Evolutionary conservation across 192 early-diverging fungal species (phyloP), one percentile per base, ranked within the genome.

Genomic region (Obelidium mucronatum): DNA sequence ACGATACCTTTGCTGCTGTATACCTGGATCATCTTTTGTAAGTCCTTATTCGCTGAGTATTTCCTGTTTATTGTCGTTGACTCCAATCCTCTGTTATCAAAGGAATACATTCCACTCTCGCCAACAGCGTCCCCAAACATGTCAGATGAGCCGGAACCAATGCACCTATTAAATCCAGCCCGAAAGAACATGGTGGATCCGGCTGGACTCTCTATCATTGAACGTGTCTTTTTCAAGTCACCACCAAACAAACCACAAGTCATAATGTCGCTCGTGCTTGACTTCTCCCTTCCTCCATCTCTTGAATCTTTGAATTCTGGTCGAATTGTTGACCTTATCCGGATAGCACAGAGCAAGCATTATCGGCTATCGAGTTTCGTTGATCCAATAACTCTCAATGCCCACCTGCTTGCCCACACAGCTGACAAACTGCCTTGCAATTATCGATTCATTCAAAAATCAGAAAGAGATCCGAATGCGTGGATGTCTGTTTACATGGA

Each of bases 181-280:
- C 31, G 19, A 51, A 67, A 58, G 30, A 58, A 58, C 55, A 72
- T 72, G 31, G 69, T 72, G 22, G 54, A 72, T 58, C 69, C 69
- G 6, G 13, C 24, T 44, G 78, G 75, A 11, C 79, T 86, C 6
- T 83, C 85, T 34, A 82, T 86, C 33, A 74, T 78, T 2, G 85
- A 86, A 80, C 80, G 81, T 11, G 70, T 79, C 67, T 86, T 86
- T 66, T 74, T 70, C 69, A 75, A 85, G 22, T 76, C 78, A 0
- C 54, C 76, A 22, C 71, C 73, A 26, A 42, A 68, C 26, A 51
- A 54, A 62, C 76, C 84, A 35, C 71, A 85, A 79, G 82, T 86
- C 33, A 76, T 86, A 33, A 81, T 86, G 81, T 64, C 37, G 24
- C 55, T 80, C n/a, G 66, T 61, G n/a, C n/a, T 78, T 34, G 72